Percentiles rank a stretch among this genome's conserved stretches.
Conservation (phyloP, 2,329 filamentous ascomycete species). For the Colletotrichum sp. region DNA sequence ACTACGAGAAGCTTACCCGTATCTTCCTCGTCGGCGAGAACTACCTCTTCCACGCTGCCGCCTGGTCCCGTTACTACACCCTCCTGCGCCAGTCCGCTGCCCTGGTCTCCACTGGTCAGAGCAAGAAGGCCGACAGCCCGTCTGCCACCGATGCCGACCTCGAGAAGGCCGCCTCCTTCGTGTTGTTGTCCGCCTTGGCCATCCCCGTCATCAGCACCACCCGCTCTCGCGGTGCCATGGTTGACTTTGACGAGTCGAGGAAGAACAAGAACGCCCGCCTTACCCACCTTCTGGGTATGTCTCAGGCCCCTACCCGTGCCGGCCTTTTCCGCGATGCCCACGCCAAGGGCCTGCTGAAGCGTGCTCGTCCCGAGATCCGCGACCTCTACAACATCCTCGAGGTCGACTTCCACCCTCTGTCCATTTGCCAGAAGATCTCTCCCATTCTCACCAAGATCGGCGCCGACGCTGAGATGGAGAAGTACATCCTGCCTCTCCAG, state of each 20-base stretch:
- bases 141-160: constrained; percentile 87
- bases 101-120: constrained; percentile 81
- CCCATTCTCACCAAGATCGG: constrained; percentile 95
- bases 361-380: constrained; percentile 91
- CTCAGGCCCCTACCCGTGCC: constrained; percentile 83
- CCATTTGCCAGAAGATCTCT: constrained; percentile 98
- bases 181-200: constrained; percentile 91
- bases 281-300: constrained; percentile 95
- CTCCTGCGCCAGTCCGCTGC: constrained; percentile 89
- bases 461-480: constrained; percentile 92
- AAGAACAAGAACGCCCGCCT: constrained; percentile 99
- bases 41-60: constrained; percentile 98
- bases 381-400: constrained; percentile 98
- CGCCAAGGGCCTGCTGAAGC: constrained; percentile 92
- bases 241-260: constrained; percentile 94
- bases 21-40: constrained; percentile 99
- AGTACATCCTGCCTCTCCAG: constrained; percentile 93
- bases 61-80: constrained; percentile 97
- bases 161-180: constrained; percentile 93
- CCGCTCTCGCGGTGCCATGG: constrained; percentile 90
- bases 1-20: constrained; percentile 98
- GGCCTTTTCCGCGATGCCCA: constrained; percentile 95
- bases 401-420: constrained; percentile 98
- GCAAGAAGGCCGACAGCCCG: constrained; percentile 94
- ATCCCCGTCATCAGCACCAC: constrained; percentile 99